A percentile compares a stretch with the other conserved stretches of the same genome.
Conservation (phyloP, 805 yeast genomes). For the Pichia californica region DNA sequence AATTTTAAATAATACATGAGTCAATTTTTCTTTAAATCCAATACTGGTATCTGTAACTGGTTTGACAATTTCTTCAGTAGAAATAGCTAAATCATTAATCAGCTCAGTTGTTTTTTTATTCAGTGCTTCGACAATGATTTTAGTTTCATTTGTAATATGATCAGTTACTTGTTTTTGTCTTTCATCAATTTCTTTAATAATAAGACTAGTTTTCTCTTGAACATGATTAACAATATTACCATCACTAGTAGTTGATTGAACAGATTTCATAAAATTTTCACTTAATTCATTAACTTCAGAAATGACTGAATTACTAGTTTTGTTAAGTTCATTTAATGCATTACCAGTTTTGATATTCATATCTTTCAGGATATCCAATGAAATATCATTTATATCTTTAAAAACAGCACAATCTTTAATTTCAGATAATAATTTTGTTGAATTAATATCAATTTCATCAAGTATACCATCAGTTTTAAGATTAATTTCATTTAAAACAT, state of each 20-base stretch:
- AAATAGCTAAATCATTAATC: neutral
- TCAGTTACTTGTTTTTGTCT: neutral
- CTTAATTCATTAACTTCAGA: conserved; percentile 14
- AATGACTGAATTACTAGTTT: conserved; percentile 16
- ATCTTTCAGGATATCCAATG: conserved; percentile 21
- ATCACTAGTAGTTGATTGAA: neutral
- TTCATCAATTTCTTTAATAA: conserved; percentile 5
- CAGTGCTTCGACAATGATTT: conserved; percentile 8
- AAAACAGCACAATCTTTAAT: conserved; percentile 16
- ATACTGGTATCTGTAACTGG: neutral
- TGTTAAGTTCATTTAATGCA: conserved; percentile 20
- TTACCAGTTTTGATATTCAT: conserved; percentile 20
- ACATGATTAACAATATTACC: conserved; percentile 11
- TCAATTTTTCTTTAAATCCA: neutral
- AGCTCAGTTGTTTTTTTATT: conserved; percentile 6
- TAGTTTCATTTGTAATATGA: conserved; percentile 1
- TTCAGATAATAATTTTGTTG: conserved; percentile 12
- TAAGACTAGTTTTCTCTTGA: conserved; percentile 11
- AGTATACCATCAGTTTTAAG: conserved; percentile 21
- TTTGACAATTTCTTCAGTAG: no score
- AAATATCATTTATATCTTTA: conserved; percentile 18
- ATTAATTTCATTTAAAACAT: conserved; percentile 21
- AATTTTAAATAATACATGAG: neutral
- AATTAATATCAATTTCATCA: conserved; percentile 20
- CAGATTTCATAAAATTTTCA: neutral